Evolutionary conservation across 352 stramenopile genomes (phyloP).

Genomic region (Phytopythium oedochilum): DNA sequence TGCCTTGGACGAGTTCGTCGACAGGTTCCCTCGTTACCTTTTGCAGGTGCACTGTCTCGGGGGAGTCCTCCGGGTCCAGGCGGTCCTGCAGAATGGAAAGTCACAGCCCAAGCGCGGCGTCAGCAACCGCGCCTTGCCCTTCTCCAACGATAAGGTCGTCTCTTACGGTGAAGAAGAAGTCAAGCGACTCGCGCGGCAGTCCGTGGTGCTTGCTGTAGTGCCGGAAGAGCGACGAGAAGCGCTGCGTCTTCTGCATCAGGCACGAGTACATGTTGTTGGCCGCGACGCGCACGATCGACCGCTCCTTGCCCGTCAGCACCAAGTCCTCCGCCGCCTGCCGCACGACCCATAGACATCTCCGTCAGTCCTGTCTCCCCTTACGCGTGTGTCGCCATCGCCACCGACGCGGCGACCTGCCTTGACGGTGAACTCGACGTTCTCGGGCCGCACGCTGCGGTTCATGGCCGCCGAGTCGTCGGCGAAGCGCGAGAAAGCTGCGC

Average conservation of each 20-base stretch:
- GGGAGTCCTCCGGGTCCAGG: slow-evolving; percentile 75
- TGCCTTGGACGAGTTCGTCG: too few species aligned
- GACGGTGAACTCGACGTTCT: slow-evolving; percentile 97
- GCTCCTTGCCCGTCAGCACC: slow-evolving; percentile 69
- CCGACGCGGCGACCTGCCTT: slow-evolving; percentile 44
- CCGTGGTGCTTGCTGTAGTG: slow-evolving; percentile 99
- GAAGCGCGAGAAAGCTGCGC: background rate
- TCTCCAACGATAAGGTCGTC: too few species aligned
- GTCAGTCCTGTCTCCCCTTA: slow-evolving; percentile 8
- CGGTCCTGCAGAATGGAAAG: slow-evolving; percentile 35
- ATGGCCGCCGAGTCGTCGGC: slow-evolving; percentile 18
- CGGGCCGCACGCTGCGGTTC: slow-evolving; percentile 79
- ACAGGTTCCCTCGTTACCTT: slow-evolving; percentile 40
- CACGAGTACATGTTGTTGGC: slow-evolving; percentile 92
- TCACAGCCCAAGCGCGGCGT: background rate
- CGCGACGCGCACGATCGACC: slow-evolving; percentile 77
- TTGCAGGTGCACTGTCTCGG: slow-evolving; percentile 81
- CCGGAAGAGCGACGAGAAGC: slow-evolving; percentile 96
- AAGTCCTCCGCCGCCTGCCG: slow-evolving; percentile 69
- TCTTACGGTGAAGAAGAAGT: slow-evolving; percentile 95
- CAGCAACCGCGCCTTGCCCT: background rate
- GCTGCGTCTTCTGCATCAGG: slow-evolving; percentile 98
- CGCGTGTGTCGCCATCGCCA: too few species aligned
- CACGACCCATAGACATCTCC: slow-evolving; percentile 18
- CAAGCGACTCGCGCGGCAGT: slow-evolving; percentile 93